Conservation (phyloP, 2,329 filamentous ascomycete genomes). For the Diplocarpon rosae region DNA sequence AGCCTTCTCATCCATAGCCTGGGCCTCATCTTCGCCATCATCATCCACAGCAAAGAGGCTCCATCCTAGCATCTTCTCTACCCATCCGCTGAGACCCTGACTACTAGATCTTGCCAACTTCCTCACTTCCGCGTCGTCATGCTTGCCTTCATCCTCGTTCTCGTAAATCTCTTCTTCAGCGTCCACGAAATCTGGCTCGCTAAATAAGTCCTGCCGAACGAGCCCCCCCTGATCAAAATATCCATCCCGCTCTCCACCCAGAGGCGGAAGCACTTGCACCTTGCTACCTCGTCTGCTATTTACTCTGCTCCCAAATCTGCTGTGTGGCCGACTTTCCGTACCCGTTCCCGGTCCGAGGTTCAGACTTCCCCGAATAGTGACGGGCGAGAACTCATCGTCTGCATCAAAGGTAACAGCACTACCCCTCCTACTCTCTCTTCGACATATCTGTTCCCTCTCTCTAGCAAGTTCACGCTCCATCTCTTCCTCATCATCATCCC, state of each 20-base stretch:
- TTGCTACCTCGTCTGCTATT: slow-evolving; percentile 24
- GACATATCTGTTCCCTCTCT: slow-evolving; percentile 38
- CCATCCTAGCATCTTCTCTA: slow-evolving; percentile 48
- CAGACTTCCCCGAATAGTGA: slow-evolving; percentile 22
- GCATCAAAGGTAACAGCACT: slow-evolving; percentile 24
- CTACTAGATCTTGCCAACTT: slow-evolving; percentile 44
- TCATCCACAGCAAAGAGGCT: slow-evolving; percentile 52
- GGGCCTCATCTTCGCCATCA: slow-evolving; percentile 40
- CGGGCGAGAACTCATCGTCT: slow-evolving; percentile 29
- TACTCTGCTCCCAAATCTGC: slow-evolving; percentile 35
- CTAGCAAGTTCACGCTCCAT: slow-evolving; percentile 41
- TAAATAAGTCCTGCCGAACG: slow-evolving; percentile 29
- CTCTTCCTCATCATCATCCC: slow-evolving; percentile 41
- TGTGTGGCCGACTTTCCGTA: slow-evolving; percentile 36
- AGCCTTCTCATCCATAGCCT: slow-evolving; percentile 28
- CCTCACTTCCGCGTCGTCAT: slow-evolving; percentile 48
- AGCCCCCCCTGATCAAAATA: slow-evolving; percentile 31
- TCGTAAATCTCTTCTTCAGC: slow-evolving; percentile 45
- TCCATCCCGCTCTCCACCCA: slow-evolving; percentile 34
- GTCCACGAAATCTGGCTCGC: slow-evolving; percentile 52
- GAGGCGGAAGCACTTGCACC: slow-evolving; percentile 29
- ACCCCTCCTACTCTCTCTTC: slow-evolving; percentile 22
- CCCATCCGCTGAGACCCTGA: slow-evolving; percentile 44
- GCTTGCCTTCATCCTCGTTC: slow-evolving; percentile 38
- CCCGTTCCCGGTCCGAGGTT: slow-evolving; percentile 28